Base-by-base conservation (phyloP, 1,284 basidiomycete genomes). In the Apiotrichum gracile region DNA sequence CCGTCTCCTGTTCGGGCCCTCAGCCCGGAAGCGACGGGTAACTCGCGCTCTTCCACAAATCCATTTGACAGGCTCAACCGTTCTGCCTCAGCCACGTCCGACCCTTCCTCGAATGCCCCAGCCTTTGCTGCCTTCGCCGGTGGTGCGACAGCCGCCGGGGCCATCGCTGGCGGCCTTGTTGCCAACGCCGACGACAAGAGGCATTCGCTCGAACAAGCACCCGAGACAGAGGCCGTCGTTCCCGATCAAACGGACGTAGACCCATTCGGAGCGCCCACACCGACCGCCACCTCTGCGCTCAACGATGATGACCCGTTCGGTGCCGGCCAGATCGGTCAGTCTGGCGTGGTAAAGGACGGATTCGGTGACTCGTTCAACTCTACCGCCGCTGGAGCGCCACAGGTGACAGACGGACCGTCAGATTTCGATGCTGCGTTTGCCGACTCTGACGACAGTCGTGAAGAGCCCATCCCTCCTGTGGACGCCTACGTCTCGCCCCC, bases 41-140 rank as follows among this genome's bases (percentile, higher is more conserved):
- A 67, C 34, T 78, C 77, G 12, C 68, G 74, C 40, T 86, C 87
- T 75, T 92, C 88, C 64, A 94, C 85, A 65, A 98, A 98, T 71
- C 94, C 94, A 0, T 98, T 98, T 68, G 93, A 92, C 60, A 79
- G 87, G 9, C 39, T 57, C 47, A 52, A 39, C 51, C 47, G 58
- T n/a, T 34, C 41, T 3, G 29, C 13, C 22, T 37, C 31, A 3
- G 33, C 14, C 9, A 17, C 45, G 13, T 46, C 45, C 14, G 45
- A 46, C 6, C 45, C n/a, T 13, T 46, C 33, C 19, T n/a, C 7
- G 17, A 38, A 17, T 14, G 35, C 49, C 41, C 31, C 46, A 14
- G 37, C 45, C n/a, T 39, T 29, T n/a, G 38, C 22, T 33, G 40
- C 25, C 41, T 22, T n/a, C 29, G 24, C 17, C n/a, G n/a, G n/a